Conservation (phyloP, 1,139 yeast genomes). For the Saccharomyces pastorianus region DNA sequence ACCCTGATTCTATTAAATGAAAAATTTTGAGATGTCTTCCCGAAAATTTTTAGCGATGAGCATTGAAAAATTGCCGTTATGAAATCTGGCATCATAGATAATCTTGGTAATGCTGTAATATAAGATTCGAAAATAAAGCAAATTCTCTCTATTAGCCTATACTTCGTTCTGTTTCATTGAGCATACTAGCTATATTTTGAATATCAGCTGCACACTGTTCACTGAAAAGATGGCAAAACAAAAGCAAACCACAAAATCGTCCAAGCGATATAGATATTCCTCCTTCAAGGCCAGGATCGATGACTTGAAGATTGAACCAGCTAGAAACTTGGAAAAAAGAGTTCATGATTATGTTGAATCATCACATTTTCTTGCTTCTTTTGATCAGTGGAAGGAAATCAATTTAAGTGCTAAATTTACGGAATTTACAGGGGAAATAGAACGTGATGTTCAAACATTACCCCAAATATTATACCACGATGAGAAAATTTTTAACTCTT, state of each 20-base stretch:
- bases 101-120: background rate
- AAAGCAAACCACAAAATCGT: constrained; percentile 45
- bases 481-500: constrained; percentile 46
- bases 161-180: background rate
- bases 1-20: background rate
- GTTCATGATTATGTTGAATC: constrained; percentile 64
- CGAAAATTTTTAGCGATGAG: background rate
- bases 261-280: constrained; percentile 54
- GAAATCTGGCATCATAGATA: background rate
- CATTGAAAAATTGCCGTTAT: background rate
- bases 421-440: constrained; percentile 51
- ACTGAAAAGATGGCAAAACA: constrained; percentile 2
- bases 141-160: background rate
- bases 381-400: constrained; percentile 82
- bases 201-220: background rate
- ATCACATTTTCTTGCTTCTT: constrained; percentile 71
- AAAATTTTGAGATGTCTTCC: background rate
- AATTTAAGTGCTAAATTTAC: constrained; percentile 70
- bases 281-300: constrained; percentile 83
- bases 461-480: constrained; percentile 78
- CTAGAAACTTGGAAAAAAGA: constrained; percentile 51
- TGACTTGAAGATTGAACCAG: constrained; percentile 77
- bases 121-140: background rate
- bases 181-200: background rate
- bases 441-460: constrained; percentile 53